These are phyloP conservation scores for Teratosphaeriaceae sp. DNA, from an alignment of 2,329 filamentous ascomycete species.

Conservation along the genomic window DNA sequence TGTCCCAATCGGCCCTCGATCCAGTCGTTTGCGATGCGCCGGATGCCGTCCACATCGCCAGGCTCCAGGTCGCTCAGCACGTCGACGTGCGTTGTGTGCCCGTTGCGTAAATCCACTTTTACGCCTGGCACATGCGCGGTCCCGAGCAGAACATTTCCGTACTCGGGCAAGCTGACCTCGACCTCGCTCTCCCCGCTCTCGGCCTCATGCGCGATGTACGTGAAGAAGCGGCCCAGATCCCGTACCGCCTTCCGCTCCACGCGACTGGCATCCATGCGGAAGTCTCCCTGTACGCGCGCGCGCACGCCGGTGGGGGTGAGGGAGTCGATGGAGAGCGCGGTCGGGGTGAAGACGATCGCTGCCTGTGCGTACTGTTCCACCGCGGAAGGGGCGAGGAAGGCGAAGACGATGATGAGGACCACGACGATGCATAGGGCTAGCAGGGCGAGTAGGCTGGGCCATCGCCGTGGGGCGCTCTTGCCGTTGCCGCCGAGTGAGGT, in stretches of 20 bases:
- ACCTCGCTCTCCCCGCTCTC: constrained; percentile 68
- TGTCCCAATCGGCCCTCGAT: constrained; percentile 68
- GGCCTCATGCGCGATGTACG: constrained; percentile 71
- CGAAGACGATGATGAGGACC: constrained; percentile 65
- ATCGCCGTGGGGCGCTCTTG: constrained; percentile 43
- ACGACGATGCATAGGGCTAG: constrained; percentile 55
- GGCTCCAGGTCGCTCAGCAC: constrained; percentile 70
- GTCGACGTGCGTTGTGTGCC: constrained; percentile 69
- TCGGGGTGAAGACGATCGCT: constrained; percentile 74
- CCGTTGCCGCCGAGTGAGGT: constrained; percentile 9
- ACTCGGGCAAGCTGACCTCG: constrained; percentile 74
- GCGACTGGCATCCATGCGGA: constrained; percentile 69
- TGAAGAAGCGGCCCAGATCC: constrained; percentile 68
- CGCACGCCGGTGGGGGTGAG: constrained; percentile 73
- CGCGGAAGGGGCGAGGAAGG: constrained; percentile 72
- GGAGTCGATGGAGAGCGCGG: constrained; percentile 75
- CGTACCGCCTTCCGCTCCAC: constrained; percentile 66
- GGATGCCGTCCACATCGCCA: constrained; percentile 69
- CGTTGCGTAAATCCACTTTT: constrained; percentile 69
- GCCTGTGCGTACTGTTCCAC: constrained; percentile 82
- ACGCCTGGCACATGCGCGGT: constrained; percentile 70
- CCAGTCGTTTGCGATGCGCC: constrained; percentile 80
- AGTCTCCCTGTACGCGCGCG: constrained; percentile 74
- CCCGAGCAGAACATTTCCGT: constrained; percentile 69
- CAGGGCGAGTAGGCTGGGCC: constrained; percentile 75